Conservation (phyloP, 352 stramenopile genomes). For the Phytophthora lateralis region DNA sequence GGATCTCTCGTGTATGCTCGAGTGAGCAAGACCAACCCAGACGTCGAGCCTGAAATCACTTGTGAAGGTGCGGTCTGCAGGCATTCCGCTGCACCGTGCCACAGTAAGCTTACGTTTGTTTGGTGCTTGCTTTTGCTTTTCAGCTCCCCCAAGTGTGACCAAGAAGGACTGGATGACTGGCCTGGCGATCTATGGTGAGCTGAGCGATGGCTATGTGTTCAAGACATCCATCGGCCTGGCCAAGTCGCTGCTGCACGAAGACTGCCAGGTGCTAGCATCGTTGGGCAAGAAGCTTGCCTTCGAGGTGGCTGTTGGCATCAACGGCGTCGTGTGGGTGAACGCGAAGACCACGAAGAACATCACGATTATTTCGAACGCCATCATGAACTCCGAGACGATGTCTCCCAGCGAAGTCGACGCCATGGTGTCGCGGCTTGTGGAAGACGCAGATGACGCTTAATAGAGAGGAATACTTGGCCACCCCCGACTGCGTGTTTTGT, state of each 20-base stretch:
- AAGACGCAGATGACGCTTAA: slow-evolving; percentile 56
- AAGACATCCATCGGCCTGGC: slow-evolving; percentile 81
- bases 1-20: slow-evolving; percentile 96
- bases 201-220: slow-evolving; percentile 94
- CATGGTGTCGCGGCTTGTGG: slow-evolving; percentile 80
- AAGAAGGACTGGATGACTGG: slow-evolving; percentile 99
- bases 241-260: slow-evolving; percentile 74
- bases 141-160: slow-evolving; percentile 78
- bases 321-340: slow-evolving; percentile 97
- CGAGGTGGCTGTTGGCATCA: slow-evolving; percentile 95
- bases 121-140: slow-evolving; percentile 12
- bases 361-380: slow-evolving; percentile 86
- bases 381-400: slow-evolving; percentile 91
- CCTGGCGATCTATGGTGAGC: slow-evolving; percentile 95
- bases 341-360: slow-evolving; percentile 83
- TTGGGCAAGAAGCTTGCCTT: slow-evolving; percentile 90
- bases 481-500: slow-evolving; percentile 1
- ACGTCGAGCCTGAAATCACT: slow-evolving; percentile 95
- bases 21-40: slow-evolving; percentile 82
- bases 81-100: background rate
- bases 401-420: slow-evolving; percentile 71
- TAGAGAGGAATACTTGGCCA: slow-evolving; percentile 23
- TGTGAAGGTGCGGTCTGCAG: slow-evolving; percentile 82
- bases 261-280: slow-evolving; percentile 82
- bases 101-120: slow-evolving; percentile 9